Evolutionary conservation across 176 grass and related monocot genomes (phyloP), one percentile per base, ranked within the genome.

Genomic region (Cenchrus americanus): DNA sequence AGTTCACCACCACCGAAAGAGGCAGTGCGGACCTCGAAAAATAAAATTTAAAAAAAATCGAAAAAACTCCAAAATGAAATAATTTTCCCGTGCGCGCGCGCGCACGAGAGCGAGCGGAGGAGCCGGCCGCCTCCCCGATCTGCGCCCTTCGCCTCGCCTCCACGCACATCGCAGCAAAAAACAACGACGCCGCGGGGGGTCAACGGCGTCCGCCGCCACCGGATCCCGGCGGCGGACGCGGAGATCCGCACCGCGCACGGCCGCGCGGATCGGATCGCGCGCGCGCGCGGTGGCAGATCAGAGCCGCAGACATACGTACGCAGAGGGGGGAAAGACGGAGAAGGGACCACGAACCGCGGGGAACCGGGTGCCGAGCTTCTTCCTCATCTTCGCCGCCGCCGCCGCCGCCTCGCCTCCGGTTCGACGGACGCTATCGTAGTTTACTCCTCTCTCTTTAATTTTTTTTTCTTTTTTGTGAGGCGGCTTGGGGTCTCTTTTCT

Each of bases 361-460:
- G 87, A 99, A 99, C 76, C 96, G 93, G 86, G 96, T 96, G 53
- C 94, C 96, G 43, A 99, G 88, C 87, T 99, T 99, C 96, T 99
- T 99, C 91, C 96, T 96, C 96, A 99, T 99, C 83, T 86, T 87
- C 66, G 65, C 82, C 42, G 89, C 78, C 30, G 44, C 72, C 71
- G 79, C 84, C 46, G 51, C 46, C 80, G 74, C 80, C 15, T 82
- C 71, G 47, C 66, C 15, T 80, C 87, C 91, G 65, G 77, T 68
- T 81, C 83, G 68, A 72, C 65, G 41, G 53, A 61, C 62, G 57
- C 73, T 78, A 71, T 49, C 71, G 62, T 34, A 52, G 75, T 44
- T 81, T 12, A 52, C 68, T 53, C 81, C 34, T 37, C 34, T 37
- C 34, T 37, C 34, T 37, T 73, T 54, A 2, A 7, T 21, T 18